A percentile compares a stretch with the other conserved stretches of the same genome.
Evolutionary conservation across 306 rosid species (phyloP).

Genomic region (Castanea mollissima): DNA sequence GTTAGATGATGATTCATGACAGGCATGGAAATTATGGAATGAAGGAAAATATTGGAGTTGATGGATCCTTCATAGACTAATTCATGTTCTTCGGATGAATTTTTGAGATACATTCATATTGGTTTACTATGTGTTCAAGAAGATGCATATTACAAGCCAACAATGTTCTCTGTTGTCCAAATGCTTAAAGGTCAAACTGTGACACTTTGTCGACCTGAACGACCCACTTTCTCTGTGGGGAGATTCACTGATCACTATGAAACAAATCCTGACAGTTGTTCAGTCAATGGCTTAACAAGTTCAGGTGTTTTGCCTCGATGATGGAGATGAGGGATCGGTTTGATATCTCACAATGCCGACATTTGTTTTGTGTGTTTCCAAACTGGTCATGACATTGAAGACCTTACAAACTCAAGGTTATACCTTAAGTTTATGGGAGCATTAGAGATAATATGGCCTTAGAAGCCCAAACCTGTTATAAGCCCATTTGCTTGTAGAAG

Average conservation of each 20-base stretch:
- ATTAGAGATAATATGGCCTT: too few species aligned
- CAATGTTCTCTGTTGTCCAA: slow-evolving; percentile 40
- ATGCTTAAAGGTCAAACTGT: slow-evolving; percentile 36
- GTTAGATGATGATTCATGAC: not conserved
- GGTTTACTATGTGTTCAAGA: slow-evolving; percentile 54
- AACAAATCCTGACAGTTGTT: not conserved
- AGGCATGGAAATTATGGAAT: slow-evolving; percentile 48
- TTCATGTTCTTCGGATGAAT: slow-evolving; percentile 29
- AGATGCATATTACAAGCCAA: slow-evolving; percentile 47
- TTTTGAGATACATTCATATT: slow-evolving; percentile 37
- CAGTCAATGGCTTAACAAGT: slow-evolving; percentile 24
- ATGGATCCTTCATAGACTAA: slow-evolving; percentile 36
- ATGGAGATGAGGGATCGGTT: not conserved
- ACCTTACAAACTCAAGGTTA: not conserved
- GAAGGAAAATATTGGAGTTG: slow-evolving; percentile 33
- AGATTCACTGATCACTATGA: slow-evolving; percentile 14
- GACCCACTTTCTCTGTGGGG: slow-evolving; percentile 35
- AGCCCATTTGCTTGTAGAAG: too few species aligned
- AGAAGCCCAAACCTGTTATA: too few species aligned
- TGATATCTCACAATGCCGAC: too few species aligned
- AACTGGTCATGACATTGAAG: too few species aligned
- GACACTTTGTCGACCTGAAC: slow-evolving; percentile 24
- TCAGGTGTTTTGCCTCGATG: slow-evolving; percentile 2
- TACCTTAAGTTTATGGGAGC: too few species aligned
- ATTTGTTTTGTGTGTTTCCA: too few species aligned